Base-by-base conservation (phyloP, 257 asterid species). In the Solanum clarkiae region DNA sequence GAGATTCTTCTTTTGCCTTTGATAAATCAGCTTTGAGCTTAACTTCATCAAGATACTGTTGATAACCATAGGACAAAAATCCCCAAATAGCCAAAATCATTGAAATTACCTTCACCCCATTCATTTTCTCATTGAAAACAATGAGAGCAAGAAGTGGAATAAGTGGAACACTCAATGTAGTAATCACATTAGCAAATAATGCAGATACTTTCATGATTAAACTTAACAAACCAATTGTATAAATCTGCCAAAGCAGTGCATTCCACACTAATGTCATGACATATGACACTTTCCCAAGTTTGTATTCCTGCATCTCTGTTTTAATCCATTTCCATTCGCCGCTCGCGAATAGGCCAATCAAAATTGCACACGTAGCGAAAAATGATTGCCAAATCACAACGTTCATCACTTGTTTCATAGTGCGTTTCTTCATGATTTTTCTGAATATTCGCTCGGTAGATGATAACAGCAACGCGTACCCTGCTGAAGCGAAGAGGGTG, bases 51-150 rank as follows among this genome's bases (percentile, higher is more conserved):
- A 92, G 89, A 84, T 93, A 94, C 18, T 93, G 95, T 69, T 94
- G 97, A 65, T 93, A 93, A 17, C 91, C 86, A 26, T 93, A 94
- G 0, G 98, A 94, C 10, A 86, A 86, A 45, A 93, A 93, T 6
- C 98, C 98, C 98, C 98, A 93, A 45, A 91, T 82, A 1, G 96
- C 95, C 84, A 94, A 77, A 85, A 90, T 49, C 95, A 93, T 89
- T 5, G 96, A 80, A 65, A 94, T 72, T 6, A 70, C 93, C 88
- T 94, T 93, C 84, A 94, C 57, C n/a, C 97, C 97, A 26, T 88
- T 93, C 86, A 93, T 51, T 82, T 70, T 87, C 29, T 94, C 98
- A 1, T 86, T 40, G 1, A 94, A 89, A 54, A 93, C 88, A 7
- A 93, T 36, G 36, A 93, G 92, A 1, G 97, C 94, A 47, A 91